Evolutionary conservation across 2,329 filamentous ascomycete genomes (phyloP).

Genomic region (Epichloe brachyelytri): DNA sequence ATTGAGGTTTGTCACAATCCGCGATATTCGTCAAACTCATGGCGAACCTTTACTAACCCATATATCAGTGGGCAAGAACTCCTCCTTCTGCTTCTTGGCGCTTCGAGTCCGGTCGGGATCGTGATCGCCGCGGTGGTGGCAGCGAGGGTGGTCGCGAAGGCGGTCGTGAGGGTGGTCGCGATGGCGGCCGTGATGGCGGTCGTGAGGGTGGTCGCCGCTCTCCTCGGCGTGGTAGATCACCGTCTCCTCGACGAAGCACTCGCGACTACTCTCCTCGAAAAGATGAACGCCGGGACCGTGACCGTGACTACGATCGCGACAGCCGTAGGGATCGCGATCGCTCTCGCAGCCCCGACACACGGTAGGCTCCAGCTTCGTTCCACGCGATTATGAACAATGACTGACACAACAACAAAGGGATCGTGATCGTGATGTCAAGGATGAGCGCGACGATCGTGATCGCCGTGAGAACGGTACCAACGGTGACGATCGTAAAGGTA

Average conservation of each 20-base stretch:
- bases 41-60: constrained; percentile 3
- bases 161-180: constrained; percentile 50
- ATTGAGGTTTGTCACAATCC: constrained; percentile 63
- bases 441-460: constrained; percentile 59
- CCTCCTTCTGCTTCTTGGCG: constrained; percentile 97
- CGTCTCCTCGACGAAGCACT: constrained; percentile 62
- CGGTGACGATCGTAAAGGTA: constrained; percentile 85
- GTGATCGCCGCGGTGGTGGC: constrained; percentile 40
- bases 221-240: constrained; percentile 58
- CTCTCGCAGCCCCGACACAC: constrained; percentile 55
- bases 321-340: constrained; percentile 65
- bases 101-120: constrained; percentile 83
- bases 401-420: constrained; percentile 24
- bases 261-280: constrained; percentile 80
- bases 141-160: constrained; percentile 51
- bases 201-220: constrained; percentile 37
- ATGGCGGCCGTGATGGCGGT: constrained; percentile 40
- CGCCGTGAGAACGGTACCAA: constrained; percentile 67
- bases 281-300: constrained; percentile 72
- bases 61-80: constrained; percentile 84
- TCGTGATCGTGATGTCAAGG: constrained; percentile 43
- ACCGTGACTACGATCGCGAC: constrained; percentile 66
- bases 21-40: neutral
- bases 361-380: constrained; percentile 26
- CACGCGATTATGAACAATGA: constrained; percentile 9